A percentile compares a stretch with the other conserved stretches of the same genome.
These are phyloP conservation scores for Gossypium trilobum DNA, from an alignment of 441 rosid genomes.

Conservation along the genomic window DNA sequence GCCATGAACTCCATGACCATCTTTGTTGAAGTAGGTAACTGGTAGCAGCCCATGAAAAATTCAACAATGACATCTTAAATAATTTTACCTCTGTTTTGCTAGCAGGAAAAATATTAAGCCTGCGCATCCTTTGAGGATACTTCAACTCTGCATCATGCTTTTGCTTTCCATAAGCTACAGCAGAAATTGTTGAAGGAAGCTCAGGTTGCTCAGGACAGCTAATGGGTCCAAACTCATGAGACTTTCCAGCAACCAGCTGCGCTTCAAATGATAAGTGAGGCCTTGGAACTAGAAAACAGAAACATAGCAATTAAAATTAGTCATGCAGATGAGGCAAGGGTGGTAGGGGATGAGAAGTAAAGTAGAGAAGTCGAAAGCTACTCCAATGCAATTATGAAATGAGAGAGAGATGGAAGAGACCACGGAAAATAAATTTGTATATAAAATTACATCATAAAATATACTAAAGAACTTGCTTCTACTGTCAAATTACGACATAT, in stretches of 20 bases:
- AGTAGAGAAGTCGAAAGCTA: not conserved
- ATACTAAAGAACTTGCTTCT: not conserved
- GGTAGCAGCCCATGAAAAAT: not conserved
- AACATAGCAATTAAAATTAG: constrained; percentile 6
- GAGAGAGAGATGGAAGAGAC: not conserved
- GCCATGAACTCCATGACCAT: not conserved
- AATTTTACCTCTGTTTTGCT: constrained; percentile 65
- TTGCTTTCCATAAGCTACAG: constrained; percentile 54
- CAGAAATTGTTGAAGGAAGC: constrained; percentile 45
- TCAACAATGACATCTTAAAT: not conserved
- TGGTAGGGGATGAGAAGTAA: not conserved
- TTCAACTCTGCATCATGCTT: constrained; percentile 72
- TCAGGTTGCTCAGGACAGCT: constrained; percentile 77
- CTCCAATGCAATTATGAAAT: not conserved
- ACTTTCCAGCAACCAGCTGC: constrained; percentile 94
- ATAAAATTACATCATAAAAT: not conserved
- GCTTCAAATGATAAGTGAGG: constrained; percentile 99
- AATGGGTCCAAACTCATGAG: constrained; percentile 66
- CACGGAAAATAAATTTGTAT: not conserved
- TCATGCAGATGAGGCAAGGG: not conserved
- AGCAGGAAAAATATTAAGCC: constrained; percentile 82
- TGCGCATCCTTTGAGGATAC: constrained; percentile 84
- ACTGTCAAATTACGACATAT: constrained; percentile 2
- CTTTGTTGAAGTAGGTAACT: not conserved
- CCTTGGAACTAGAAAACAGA: constrained; percentile 68